Evolutionary conservation across 164 flowering plant species (phyloP), one percentile per base, ranked within the genome.

Genomic region (Vitis rupestris): DNA sequence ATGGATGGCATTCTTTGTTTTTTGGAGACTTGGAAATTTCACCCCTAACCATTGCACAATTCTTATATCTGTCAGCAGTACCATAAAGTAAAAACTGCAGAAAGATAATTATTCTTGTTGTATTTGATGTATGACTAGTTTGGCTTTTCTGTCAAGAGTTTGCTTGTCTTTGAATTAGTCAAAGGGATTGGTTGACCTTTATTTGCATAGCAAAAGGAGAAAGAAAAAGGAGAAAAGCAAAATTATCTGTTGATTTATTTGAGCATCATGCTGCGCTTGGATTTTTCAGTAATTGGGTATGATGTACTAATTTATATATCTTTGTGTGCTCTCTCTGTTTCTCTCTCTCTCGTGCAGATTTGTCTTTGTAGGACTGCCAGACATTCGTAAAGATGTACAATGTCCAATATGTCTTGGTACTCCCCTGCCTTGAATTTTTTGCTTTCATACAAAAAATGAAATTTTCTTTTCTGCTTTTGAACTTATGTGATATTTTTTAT

Each of bases 341-440:
- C 29, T 67, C 64, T 63, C 62, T 60, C 52, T 61, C 56, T 52
- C 50, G 8, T 74, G 80, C 80, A 81, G 84, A 69, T 81, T 67
- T 78, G 68, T 81, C 31, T 59, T 3, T 65, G 80, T 81, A 16
- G 75, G 76, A 61, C 72, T 81, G 27, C 66, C 76, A 29, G 81
- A 76, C 9, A 70, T 81, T 52, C 81, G 84, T 14, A 81, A 73
- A 69, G 82, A 81, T 57, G 84, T 81, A 14, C 84, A 78, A 10
- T 81, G 82, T 57, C 84, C 84, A 52, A 78, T 81, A 61, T 81
- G 84, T 59, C 70, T 78, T 58, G 82, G 84, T 81, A 65, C 29
- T 15, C 27, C 64, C 55, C 57, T 59, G 48, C 10, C 50, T 13
- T 59, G 27, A 7, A 37, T 49, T 17, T 57, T 68, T 49, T 61